Evolutionary conservation across 2,329 filamentous ascomycete species (phyloP), one percentile per base, ranked within the genome.

Genomic region (Dactylellina haptotyla): DNA sequence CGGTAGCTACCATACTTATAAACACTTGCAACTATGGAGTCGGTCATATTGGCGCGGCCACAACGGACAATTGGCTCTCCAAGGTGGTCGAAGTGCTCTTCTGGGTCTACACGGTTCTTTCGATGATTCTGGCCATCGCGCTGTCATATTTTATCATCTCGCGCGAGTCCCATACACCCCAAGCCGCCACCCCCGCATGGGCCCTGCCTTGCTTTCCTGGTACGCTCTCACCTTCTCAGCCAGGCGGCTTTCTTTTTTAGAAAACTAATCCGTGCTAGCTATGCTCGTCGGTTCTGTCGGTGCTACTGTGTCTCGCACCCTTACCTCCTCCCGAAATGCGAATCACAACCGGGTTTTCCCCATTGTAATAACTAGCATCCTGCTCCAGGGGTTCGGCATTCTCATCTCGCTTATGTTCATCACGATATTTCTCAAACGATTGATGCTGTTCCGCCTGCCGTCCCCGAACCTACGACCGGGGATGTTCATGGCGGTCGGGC

Each of bases 341-440:
- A 61, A 72, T 14, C 67, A 72, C 20, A 6, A n/a, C 12, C 59
- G 67, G 12, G 45, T 72, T 20, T 72, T 72, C 23, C 67, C 67
- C 10, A 65, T 72, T 23, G 48, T 72, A n/a, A 72, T 72, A 12
- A 72, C 67, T 4, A 72, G 67, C 37, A 72, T 72, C 9, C 37
- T 72, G 8, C 45, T 72, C 1, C 67, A 72, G 23, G 67, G 67
- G 0, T 72, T 72, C 18, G 67, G 67, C 2, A 72, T 72, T 28
- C 67, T 72, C 28, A 72, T 72, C 10, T 72, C 59, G 8, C 37
- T 72, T 6, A 72, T 72, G 67, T 72, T 72, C 18, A 65, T 72
- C 51, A 72, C 67, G 9, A 72, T 72, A 5, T 72, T 72, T 34
- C 67, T 72, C 2, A 72, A 72, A 34, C 59, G 67, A 3, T 54